These are phyloP conservation scores for Capniomyces stellatus DNA, from an alignment of 371 early-diverging fungal genomes.

Conservation along the genomic window DNA sequence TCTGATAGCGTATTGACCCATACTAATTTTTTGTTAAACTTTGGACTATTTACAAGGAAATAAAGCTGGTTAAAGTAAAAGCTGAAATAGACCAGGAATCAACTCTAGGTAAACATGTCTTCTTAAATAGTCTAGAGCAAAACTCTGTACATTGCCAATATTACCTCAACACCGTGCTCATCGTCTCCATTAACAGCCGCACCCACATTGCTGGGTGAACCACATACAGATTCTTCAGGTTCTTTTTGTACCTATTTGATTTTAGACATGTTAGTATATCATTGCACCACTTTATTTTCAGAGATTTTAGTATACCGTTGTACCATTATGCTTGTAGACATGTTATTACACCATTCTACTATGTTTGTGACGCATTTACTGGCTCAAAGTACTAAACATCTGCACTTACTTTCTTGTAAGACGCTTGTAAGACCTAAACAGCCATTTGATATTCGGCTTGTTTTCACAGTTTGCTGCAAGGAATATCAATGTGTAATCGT, in stretches of 20 bases:
- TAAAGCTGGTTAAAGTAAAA: not conserved
- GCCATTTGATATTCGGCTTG: slow-evolving; percentile 70
- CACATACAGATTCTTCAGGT: slow-evolving; percentile 74
- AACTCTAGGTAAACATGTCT: not conserved
- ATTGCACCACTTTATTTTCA: too few relatives aligned
- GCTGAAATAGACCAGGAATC: not conserved
- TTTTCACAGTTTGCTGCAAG: slow-evolving; percentile 62
- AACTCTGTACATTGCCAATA: too few relatives aligned
- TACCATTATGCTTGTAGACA: too few relatives aligned
- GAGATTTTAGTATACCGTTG: too few relatives aligned
- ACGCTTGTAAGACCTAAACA: slow-evolving; percentile 63
- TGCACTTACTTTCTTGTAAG: slow-evolving; percentile 36
- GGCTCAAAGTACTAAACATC: too few relatives aligned
- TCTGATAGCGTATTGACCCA: slow-evolving; percentile 54
- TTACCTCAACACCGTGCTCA: slow-evolving; percentile 30
- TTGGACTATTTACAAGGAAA: slow-evolving; percentile 41
- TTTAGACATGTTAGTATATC: too few relatives aligned
- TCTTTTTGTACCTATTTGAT: slow-evolving; percentile 63
- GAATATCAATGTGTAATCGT: slow-evolving; percentile 68
- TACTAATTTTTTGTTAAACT: slow-evolving; percentile 73
- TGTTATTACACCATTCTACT: too few relatives aligned
- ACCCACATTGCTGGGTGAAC: slow-evolving; percentile 70
- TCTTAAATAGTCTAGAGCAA: too few relatives aligned
- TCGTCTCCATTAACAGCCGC: slow-evolving; percentile 42
- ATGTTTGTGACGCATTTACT: too few relatives aligned